Conservation (phyloP, 345 rosid species). For the Kernera saxatilis region DNA sequence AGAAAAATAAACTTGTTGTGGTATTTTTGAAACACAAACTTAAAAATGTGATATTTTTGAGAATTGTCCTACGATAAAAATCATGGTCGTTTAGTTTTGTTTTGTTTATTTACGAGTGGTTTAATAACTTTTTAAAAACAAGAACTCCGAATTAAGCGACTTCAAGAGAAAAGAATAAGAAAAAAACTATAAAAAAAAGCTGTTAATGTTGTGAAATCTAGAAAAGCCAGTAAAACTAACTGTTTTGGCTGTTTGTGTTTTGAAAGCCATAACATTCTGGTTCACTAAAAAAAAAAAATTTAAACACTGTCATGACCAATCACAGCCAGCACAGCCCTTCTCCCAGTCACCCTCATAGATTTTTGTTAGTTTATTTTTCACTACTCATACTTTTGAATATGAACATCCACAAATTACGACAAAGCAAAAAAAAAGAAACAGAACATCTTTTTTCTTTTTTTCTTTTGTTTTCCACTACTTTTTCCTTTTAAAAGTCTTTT, state of each 20-base stretch:
- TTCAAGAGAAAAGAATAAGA: not conserved
- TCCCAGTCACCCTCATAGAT: not conserved
- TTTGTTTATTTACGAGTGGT: not conserved
- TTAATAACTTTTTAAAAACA: not conserved
- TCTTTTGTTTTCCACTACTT: not conserved
- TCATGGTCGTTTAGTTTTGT: not conserved
- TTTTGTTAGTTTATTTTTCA: not conserved
- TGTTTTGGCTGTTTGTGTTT: not conserved
- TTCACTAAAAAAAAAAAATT: not conserved
- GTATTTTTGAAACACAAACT: too few relatives aligned
- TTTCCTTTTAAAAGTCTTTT: not conserved
- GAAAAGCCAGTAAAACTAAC: not conserved
- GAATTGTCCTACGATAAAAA: too few relatives aligned
- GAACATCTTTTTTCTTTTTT: not conserved
- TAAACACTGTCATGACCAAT: not conserved
- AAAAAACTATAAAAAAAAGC: not conserved
- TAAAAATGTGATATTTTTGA: too few relatives aligned
- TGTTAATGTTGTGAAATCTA: not conserved
- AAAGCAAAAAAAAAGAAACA: too few relatives aligned
- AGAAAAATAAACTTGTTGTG: too few relatives aligned
- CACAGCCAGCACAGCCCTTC: not conserved
- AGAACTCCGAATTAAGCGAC: not conserved
- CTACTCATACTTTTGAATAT: not conserved
- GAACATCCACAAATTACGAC: constrained; percentile 12
- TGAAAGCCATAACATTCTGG: not conserved